phyloP scores from a whole-genome alignment of 352 stramenopile genomes.

The Phytophthora constricta region DNA sequence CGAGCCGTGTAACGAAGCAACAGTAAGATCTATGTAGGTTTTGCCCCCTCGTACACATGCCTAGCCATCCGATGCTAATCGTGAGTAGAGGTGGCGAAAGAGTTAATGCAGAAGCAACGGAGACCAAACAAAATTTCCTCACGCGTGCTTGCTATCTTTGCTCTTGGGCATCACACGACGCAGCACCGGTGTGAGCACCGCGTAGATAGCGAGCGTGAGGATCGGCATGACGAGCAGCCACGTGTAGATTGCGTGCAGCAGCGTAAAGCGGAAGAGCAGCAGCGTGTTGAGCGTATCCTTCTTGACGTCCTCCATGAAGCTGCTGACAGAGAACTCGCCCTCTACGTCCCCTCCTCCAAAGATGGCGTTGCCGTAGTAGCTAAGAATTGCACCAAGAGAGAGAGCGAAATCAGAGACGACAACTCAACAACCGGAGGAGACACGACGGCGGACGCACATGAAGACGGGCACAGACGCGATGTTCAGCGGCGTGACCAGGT shows the following conservation, averaged over 20 bases:
- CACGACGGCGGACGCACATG: constrained; percentile 76
- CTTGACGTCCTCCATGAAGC: constrained; percentile 78
- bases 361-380: constrained; percentile 64
- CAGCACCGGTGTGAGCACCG: constrained; percentile 70
- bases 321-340: constrained; percentile 69
- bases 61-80: too few species aligned
- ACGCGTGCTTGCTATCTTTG: constrained; percentile 53
- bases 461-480: constrained; percentile 78
- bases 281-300: constrained; percentile 78
- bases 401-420: constrained; percentile 3
- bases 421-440: not conserved
- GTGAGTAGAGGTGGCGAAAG: not conserved
- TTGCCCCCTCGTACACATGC: too few species aligned
- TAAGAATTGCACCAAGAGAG: constrained; percentile 16
- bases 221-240: constrained; percentile 74
- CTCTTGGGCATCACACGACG: constrained; percentile 69
- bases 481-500: constrained; percentile 81
- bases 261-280: constrained; percentile 79
- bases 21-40: constrained; percentile 21
- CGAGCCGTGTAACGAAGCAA: constrained; percentile 8
- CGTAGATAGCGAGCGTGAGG: constrained; percentile 70
- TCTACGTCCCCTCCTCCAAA: constrained; percentile 53
- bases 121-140: not conserved
- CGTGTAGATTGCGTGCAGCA: constrained; percentile 83
- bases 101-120: constrained; percentile 9